phyloP scores from a whole-genome alignment of 768 basidiomycete genomes.

The Trametes gibbosa region DNA sequence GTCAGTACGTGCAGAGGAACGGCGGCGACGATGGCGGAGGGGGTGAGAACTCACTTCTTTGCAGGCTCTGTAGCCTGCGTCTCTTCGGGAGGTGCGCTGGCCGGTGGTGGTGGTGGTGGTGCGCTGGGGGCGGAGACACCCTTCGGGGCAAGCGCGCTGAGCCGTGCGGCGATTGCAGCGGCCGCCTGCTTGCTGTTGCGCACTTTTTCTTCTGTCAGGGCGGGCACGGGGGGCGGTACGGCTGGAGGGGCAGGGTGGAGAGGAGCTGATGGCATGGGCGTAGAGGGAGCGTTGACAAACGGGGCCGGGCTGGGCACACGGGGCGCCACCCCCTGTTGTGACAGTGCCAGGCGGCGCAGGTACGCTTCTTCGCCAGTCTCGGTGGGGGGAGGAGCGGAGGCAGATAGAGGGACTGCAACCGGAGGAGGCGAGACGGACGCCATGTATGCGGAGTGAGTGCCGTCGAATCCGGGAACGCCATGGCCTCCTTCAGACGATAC shows the following conservation, averaged over 20 bases:
- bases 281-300: slow-evolving; percentile 39
- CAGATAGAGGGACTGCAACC: slow-evolving; percentile 4
- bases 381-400: neutral
- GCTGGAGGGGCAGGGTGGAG: slow-evolving; percentile 54
- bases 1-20: neutral
- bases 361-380: slow-evolving; percentile 63
- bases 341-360: slow-evolving; percentile 59
- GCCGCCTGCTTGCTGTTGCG: slow-evolving; percentile 56
- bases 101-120: too few species aligned
- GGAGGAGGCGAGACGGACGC: slow-evolving; percentile 13
- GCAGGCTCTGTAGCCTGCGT: slow-evolving; percentile 30
- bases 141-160: slow-evolving; percentile 51
- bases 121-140: slow-evolving; percentile 23
- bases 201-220: slow-evolving; percentile 59
- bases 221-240: slow-evolving; percentile 42
- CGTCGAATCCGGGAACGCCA: slow-evolving; percentile 18
- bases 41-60: slow-evolving; percentile 21
- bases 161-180: slow-evolving; percentile 76
- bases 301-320: slow-evolving; percentile 22
- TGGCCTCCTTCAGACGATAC: slow-evolving; percentile 12
- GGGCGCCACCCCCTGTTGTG: slow-evolving; percentile 30
- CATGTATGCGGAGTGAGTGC: slow-evolving; percentile 8
- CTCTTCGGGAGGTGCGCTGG: slow-evolving; percentile 20
- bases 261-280: slow-evolving; percentile 67
- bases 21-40: too few species aligned